Conservation (phyloP, 169 alveolate genomes). For the Plasmodium fragile region DNA sequence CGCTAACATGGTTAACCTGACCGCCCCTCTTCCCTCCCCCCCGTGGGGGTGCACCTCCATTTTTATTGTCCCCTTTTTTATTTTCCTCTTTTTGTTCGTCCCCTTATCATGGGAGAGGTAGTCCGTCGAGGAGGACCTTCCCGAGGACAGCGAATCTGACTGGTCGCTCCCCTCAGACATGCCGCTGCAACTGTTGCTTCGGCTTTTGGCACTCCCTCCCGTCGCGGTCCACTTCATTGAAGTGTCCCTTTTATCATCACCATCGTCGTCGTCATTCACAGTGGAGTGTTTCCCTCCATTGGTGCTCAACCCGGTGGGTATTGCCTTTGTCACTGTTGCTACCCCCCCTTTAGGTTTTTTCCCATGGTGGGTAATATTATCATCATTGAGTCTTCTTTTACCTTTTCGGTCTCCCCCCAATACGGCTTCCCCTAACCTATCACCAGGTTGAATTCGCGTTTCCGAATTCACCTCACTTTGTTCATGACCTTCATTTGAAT, state of each 20-base stretch:
- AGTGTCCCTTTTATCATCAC: not conserved
- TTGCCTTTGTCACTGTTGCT: not conserved
- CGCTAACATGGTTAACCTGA: not conserved
- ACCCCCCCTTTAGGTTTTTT: not conserved
- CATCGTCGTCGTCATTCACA: not conserved
- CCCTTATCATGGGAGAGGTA: not conserved
- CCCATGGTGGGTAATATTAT: not conserved
- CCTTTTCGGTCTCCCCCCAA: not conserved
- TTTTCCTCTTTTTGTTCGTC: too few species aligned
- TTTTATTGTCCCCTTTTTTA: not conserved
- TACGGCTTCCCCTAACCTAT: not conserved
- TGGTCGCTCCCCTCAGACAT: not conserved
- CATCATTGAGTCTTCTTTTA: not conserved
- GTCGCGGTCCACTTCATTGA: not conserved
- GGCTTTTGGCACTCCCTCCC: not conserved
- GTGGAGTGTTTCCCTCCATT: not conserved
- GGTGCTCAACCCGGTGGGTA: not conserved
- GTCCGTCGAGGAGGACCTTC: constrained; percentile 1
- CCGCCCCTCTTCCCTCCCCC: not conserved
- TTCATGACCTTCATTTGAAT: not conserved
- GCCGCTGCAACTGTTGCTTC: constrained; percentile 9
- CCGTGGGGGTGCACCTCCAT: not conserved
- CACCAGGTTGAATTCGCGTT: not conserved
- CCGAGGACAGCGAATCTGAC: not conserved
- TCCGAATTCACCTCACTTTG: not conserved